phyloP scores from a whole-genome alignment of 2,329 filamentous ascomycete genomes.

The Paracorniculantispora psalliotae region DNA sequence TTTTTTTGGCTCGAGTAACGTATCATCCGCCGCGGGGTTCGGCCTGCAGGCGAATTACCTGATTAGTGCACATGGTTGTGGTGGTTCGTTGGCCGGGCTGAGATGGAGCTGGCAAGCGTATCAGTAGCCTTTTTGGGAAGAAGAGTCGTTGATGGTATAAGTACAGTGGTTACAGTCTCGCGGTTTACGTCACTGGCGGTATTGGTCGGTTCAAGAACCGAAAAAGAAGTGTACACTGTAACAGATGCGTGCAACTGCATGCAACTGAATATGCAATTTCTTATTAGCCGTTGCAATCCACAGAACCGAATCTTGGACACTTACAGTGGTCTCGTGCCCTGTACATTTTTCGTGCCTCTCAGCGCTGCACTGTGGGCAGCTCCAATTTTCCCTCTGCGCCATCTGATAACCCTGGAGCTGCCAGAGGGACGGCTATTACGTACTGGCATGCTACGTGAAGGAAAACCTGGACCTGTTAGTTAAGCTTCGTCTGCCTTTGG shows the following conservation, averaged over 20 bases:
- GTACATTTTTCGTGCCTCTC: neutral
- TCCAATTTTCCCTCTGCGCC: slow-evolving; percentile 5
- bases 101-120: neutral
- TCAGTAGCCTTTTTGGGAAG: neutral
- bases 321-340: neutral
- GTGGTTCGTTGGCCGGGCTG: neutral
- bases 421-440: slow-evolving; percentile 1
- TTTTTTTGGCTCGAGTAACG: slow-evolving; percentile 5
- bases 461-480: neutral
- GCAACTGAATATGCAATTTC: too few relatives aligned
- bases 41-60: neutral
- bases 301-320: too few relatives aligned
- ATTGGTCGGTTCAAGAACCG: too few relatives aligned
- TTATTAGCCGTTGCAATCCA: too few relatives aligned
- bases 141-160: neutral
- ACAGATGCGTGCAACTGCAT: too few relatives aligned
- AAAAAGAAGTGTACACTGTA: too few relatives aligned
- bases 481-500: neutral
- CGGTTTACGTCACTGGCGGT: too few relatives aligned
- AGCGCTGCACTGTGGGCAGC: neutral
- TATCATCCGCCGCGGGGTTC: slow-evolving; percentile 9
- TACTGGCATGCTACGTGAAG: slow-evolving; percentile 9
- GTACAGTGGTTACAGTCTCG: too few relatives aligned
- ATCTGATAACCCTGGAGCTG: slow-evolving; percentile 7
- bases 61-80: neutral